phyloP scores from a whole-genome alignment of 2,329 filamentous ascomycete genomes.

The Neopestalotiopsis sp. region DNA sequence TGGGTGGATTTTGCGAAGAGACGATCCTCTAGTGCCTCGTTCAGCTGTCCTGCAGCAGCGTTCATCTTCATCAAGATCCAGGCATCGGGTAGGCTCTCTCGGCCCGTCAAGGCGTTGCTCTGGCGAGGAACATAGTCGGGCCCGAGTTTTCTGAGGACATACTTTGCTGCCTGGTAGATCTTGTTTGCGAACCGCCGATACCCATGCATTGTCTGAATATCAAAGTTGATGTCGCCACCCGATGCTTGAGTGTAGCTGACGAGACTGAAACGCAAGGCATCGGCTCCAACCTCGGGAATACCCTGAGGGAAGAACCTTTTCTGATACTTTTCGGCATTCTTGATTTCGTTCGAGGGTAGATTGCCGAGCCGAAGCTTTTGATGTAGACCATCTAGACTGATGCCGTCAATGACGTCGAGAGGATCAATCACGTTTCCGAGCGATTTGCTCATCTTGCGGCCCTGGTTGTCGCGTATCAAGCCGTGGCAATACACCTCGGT shows the following conservation, averaged over 20 bases:
- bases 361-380: conserved; percentile 84
- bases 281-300: conserved; percentile 91
- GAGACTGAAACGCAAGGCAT: conserved; percentile 62
- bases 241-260: background rate
- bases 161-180: conserved; percentile 6
- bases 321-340: conserved; percentile 88
- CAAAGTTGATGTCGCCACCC: conserved; percentile 13
- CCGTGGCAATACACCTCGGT: conserved; percentile 95
- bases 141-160: conserved; percentile 7
- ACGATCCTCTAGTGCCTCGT: conserved; percentile 3
- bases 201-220: background rate
- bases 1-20: conserved; percentile 4
- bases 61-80: conserved; percentile 13
- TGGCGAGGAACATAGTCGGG: conserved; percentile 4
- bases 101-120: background rate
- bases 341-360: conserved; percentile 81
- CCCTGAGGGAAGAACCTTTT: conserved; percentile 92
- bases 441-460: conserved; percentile 97
- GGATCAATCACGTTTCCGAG: conserved; percentile 95
- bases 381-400: conserved; percentile 77
- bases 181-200: conserved; percentile 8
- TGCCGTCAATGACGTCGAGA: conserved; percentile 89
- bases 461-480: conserved; percentile 89
- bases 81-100: background rate
- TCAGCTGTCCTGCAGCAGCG: background rate